Evolutionary conservation across 139 green algal genomes (phyloP), one percentile per base, ranked within the genome.

Genomic region (Klebsormidium nitens): DNA sequence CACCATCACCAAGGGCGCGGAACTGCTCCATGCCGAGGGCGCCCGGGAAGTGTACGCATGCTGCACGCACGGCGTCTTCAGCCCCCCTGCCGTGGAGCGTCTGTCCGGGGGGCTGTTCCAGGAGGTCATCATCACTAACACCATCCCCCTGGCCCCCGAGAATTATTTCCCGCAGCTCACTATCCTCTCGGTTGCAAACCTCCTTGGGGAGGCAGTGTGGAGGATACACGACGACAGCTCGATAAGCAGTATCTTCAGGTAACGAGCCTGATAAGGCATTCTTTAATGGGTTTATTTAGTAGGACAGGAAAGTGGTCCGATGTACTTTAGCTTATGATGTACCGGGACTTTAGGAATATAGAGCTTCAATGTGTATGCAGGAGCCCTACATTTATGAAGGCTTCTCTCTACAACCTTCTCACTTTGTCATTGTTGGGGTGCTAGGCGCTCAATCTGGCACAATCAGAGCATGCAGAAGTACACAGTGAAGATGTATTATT

Each of bases 71-170:
- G 91, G 92, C 14, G 93, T 98, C 2, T 95, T 98, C 73, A 92
- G 72, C 47, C 93, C 93, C 2, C 93, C 93, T 2, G 93, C 93
- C 0, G 76, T 94, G 0, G 90, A 98, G 81, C 86, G 94, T 2
- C 85, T 99, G 2, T 88, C 75, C 47, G 87, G 74, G 36, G 93
- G 91, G 35, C 44, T 83, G 2, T 96, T 85, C 29, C 62, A 86
- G 40, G 90, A 97, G 82, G 93, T 99, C 19, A 97, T 99, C 29
- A 92, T 98, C 5, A 95, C 94, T 46, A 98, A 99, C 86, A 96
- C 91, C 60, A 98, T 99, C 70, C 89, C 92, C 1, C 71, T 95
- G 11, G 8, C 77, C 0, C 55, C 55, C 1, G 87, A 90, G 56
- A 78, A 89, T 37, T 71, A 90, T 39, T 99, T 99, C 81, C 87